Conservation (phyloP, 208 protist genomes). For the Tritrichomonas musculus region DNA sequence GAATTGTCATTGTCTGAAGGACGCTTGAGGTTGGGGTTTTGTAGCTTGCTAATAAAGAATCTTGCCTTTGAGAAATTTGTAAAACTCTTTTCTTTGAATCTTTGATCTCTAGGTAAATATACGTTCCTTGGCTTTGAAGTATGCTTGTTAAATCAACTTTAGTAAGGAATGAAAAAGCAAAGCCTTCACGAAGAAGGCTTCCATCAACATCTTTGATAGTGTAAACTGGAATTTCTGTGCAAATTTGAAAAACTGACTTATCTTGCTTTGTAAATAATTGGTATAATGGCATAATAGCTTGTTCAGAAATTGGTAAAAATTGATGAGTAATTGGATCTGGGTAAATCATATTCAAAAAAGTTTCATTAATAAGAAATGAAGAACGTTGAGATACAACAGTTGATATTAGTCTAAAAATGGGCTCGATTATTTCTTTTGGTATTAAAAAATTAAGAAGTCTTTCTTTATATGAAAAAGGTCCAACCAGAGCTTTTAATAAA, state of each 20-base stretch:
- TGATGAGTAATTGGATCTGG: neutral
- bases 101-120: neutral
- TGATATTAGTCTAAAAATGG: neutral
- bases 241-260: neutral
- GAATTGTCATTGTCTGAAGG: neutral
- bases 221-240: neutral
- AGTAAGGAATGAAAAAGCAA: neutral
- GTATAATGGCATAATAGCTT: neutral
- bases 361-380: neutral
- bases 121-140: neutral
- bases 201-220: neutral
- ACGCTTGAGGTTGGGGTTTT: neutral
- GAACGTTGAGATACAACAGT: neutral
- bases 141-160: neutral
- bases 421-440: neutral
- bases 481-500: neutral
- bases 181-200: neutral
- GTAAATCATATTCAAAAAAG: neutral
- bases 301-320: neutral
- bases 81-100: neutral
- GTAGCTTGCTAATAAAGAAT: neutral
- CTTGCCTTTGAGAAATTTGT: neutral
- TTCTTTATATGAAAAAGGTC: neutral
- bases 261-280: neutral
- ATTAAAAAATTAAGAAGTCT: neutral